Conservation (phyloP, 2,329 filamentous ascomycete genomes). For the Cladophialophora immunda region DNA sequence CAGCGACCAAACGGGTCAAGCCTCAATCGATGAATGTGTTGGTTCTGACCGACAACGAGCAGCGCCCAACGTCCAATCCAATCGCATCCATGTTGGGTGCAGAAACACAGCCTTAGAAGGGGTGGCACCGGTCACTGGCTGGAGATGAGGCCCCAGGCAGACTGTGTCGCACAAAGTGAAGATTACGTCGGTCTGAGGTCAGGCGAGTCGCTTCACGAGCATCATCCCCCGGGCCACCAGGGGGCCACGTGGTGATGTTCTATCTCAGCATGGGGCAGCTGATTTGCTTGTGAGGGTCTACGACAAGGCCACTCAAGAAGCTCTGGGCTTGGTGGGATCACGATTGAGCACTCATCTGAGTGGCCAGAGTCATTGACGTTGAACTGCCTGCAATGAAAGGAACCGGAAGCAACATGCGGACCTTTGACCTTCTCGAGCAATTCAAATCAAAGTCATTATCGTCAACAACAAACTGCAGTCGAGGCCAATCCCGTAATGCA, state of each 20-base stretch:
- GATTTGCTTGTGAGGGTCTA: not conserved
- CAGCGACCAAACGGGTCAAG: too few relatives aligned
- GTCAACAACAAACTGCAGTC: not conserved
- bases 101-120: not conserved
- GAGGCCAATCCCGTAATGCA: not conserved
- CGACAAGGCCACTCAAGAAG: not conserved
- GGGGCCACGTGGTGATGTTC: not conserved
- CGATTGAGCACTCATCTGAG: not conserved
- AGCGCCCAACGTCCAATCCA: too few relatives aligned
- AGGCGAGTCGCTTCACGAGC: not conserved
- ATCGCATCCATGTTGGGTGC: too few relatives aligned
- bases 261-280: not conserved
- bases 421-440: constrained; percentile 6
- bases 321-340: not conserved
- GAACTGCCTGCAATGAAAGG: not conserved
- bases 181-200: constrained; percentile 2
- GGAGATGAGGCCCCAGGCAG: not conserved
- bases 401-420: constrained; percentile 2
- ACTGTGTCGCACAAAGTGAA: not conserved
- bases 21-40: too few relatives aligned
- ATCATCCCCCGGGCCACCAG: not conserved
- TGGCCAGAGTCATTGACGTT: not conserved
- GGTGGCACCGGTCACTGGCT: not conserved
- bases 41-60: too few relatives aligned
- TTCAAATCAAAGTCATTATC: constrained; percentile 4